Conservation (phyloP, 1,139 yeast genomes). For the Taphrina pruni region DNA sequence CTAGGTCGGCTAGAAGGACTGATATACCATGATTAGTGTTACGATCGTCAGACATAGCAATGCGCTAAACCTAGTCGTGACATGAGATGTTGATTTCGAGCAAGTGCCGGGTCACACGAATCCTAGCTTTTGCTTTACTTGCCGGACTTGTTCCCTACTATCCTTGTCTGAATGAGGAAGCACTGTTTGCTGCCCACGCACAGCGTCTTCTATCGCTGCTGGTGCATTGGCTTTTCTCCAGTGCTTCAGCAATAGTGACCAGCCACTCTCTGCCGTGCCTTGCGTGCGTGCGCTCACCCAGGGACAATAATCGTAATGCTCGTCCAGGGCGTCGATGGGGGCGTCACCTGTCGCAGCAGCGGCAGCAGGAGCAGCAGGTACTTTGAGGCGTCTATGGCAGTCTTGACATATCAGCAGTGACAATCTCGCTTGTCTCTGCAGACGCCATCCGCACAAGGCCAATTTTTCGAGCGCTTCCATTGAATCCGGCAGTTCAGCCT, state of each 20-base stretch:
- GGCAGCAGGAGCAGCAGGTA: not conserved
- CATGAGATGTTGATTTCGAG: no score
- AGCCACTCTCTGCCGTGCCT: constrained; percentile 10
- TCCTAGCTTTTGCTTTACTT: constrained; percentile 11
- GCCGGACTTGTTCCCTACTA: constrained; percentile 5
- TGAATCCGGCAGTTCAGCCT: not conserved
- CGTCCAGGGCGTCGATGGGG: not conserved
- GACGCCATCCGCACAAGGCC: constrained; percentile 32
- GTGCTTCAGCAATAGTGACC: constrained; percentile 4
- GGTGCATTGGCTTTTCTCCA: not conserved
- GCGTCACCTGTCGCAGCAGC: not conserved
- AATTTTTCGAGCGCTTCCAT: not conserved
- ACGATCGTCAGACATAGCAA: no score
- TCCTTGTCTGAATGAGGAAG: not conserved
- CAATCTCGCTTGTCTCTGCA: not conserved
- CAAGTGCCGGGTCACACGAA: not conserved
- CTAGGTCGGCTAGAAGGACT: no score
- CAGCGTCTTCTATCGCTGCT: not conserved
- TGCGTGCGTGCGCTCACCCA: constrained; percentile 30
- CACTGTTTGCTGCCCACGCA: not conserved
- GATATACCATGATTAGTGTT: no score
- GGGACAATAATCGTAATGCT: constrained; percentile 36
- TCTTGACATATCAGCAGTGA: constrained; percentile 2
- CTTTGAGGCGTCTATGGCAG: constrained; percentile 16
- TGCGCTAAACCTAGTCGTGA: no score